These are phyloP conservation scores for Lachnellula hyalina DNA, from an alignment of 2,329 filamentous ascomycete genomes.

Conservation along the genomic window DNA sequence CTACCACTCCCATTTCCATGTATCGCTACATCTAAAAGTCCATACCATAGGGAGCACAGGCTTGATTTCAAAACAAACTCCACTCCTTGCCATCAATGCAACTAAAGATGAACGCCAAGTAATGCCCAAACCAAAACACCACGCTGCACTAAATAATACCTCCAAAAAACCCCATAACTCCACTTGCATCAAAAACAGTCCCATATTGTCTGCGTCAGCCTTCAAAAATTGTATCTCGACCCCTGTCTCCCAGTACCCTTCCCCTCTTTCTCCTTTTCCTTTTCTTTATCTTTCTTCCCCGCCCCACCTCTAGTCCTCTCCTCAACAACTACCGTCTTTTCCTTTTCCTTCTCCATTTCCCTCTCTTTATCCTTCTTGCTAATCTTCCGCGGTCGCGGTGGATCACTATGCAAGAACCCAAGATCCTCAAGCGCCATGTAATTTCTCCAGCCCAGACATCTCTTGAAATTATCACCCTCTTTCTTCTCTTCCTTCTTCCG, in stretches of 20 bases:
- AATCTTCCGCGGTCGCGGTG: slow-evolving; percentile 40
- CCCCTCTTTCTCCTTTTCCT: slow-evolving; percentile 23
- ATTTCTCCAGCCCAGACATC: slow-evolving; percentile 63
- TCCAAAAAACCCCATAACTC: too few species aligned
- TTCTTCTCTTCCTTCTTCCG: slow-evolving; percentile 55
- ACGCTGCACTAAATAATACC: too few species aligned
- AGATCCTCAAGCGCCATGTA: slow-evolving; percentile 51
- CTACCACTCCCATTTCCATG: too few species aligned
- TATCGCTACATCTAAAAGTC: too few species aligned
- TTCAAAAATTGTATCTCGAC: slow-evolving; percentile 16
- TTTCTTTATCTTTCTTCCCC: not conserved
- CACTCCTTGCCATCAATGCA: too few species aligned
- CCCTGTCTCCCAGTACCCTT: slow-evolving; percentile 20
- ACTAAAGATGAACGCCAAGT: too few species aligned
- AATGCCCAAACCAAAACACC: too few species aligned
- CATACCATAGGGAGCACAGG: too few species aligned
- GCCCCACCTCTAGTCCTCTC: slow-evolving; percentile 35
- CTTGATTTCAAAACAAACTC: too few species aligned
- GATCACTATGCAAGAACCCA: slow-evolving; percentile 56
- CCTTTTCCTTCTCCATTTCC: not conserved
- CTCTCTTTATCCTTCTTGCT: slow-evolving; percentile 20
- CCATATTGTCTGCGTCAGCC: too few species aligned
- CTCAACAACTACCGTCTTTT: slow-evolving; percentile 15
- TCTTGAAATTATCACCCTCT: slow-evolving; percentile 32
- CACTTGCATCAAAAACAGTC: too few species aligned